A percentile compares a stretch with the other conserved stretches of the same genome.
phyloP scores from a whole-genome alignment of 371 early-diverging fungal genomes.

The Blastocladiella emersonii region DNA sequence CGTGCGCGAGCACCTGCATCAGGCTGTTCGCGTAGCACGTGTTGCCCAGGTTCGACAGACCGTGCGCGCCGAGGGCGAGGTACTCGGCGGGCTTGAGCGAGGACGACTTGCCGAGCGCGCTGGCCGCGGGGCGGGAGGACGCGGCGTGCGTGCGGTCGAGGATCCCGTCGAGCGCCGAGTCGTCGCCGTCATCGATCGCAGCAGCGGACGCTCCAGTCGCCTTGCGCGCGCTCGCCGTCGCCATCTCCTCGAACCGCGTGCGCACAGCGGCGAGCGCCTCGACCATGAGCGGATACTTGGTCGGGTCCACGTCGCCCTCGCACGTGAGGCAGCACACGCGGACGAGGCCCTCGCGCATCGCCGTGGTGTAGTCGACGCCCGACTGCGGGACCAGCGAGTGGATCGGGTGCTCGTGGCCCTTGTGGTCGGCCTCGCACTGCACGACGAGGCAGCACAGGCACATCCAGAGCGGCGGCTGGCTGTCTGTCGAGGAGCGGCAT shows the following conservation, averaged over 20 bases:
- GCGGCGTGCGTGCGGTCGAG: neutral
- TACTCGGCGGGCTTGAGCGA: neutral
- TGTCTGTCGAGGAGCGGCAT: neutral
- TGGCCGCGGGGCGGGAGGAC: neutral
- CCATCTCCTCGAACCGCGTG: neutral
- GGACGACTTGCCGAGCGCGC: neutral
- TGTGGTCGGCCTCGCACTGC: neutral
- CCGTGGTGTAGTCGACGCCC: neutral
- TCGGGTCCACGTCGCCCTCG: neutral
- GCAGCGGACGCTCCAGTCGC: neutral
- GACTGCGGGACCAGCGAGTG: neutral
- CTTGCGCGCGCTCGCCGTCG: neutral
- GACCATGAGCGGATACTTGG: neutral
- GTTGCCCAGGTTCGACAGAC: slow-evolving; percentile 74
- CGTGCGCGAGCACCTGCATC: slow-evolving; percentile 29
- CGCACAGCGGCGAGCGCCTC: neutral
- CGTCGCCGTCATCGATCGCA: neutral
- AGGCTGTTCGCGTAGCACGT: slow-evolving; percentile 82
- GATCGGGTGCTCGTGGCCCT: neutral
- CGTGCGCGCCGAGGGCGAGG: slow-evolving; percentile 30
- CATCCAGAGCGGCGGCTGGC: neutral
- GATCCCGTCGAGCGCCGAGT: neutral
- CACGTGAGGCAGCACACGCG: neutral
- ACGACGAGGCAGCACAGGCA: neutral
- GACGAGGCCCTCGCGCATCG: neutral